A percentile compares a stretch with the other conserved stretches of the same genome.
These are phyloP conservation scores for Xylariaceae sp. DNA, from an alignment of 2,329 filamentous ascomycete genomes.

Conservation along the genomic window DNA sequence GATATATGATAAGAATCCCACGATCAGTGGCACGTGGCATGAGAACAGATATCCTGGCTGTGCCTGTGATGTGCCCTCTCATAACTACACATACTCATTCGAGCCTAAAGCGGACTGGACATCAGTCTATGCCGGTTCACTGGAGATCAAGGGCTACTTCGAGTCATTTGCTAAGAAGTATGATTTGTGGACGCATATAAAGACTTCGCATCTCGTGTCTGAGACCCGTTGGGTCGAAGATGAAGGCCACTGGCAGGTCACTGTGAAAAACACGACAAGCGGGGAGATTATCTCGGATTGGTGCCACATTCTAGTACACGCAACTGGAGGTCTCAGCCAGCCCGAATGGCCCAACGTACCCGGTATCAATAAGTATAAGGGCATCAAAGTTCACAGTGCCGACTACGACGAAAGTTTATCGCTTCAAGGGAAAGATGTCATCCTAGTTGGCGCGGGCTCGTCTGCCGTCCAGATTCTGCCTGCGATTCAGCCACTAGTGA, in stretches of 20 bases:
- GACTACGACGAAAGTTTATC: slow-evolving; percentile 24
- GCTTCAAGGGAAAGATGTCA: slow-evolving; percentile 21
- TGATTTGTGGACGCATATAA: slow-evolving; percentile 44
- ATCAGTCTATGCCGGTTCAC: slow-evolving; percentile 11
- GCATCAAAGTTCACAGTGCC: slow-evolving; percentile 26
- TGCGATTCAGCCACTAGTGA: slow-evolving; percentile 51
- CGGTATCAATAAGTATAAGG: slow-evolving; percentile 20
- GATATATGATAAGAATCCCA: slow-evolving; percentile 42
- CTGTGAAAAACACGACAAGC: slow-evolving; percentile 42
- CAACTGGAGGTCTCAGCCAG: slow-evolving; percentile 31
- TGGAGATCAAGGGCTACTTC: slow-evolving; percentile 52
- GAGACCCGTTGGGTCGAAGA: slow-evolving; percentile 50
- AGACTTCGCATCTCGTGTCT: too few species aligned
- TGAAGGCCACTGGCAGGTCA: slow-evolving; percentile 43
- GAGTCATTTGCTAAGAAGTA: slow-evolving; percentile 50
- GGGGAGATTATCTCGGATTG: slow-evolving; percentile 44
- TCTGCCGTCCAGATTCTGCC: slow-evolving; percentile 56
- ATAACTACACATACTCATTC: slow-evolving; percentile 22
- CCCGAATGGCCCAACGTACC: slow-evolving; percentile 27
- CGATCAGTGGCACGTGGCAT: slow-evolving; percentile 19
- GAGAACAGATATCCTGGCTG: slow-evolving; percentile 25
- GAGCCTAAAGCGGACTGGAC: slow-evolving; percentile 16
- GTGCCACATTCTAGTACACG: slow-evolving; percentile 51
- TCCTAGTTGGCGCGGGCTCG: slow-evolving; percentile 30
- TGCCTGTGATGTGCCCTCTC: slow-evolving; percentile 21